These are phyloP conservation scores for Terfezia boudieri DNA, from an alignment of 495 filamentous ascomycete genomes.

Conservation along the genomic window DNA sequence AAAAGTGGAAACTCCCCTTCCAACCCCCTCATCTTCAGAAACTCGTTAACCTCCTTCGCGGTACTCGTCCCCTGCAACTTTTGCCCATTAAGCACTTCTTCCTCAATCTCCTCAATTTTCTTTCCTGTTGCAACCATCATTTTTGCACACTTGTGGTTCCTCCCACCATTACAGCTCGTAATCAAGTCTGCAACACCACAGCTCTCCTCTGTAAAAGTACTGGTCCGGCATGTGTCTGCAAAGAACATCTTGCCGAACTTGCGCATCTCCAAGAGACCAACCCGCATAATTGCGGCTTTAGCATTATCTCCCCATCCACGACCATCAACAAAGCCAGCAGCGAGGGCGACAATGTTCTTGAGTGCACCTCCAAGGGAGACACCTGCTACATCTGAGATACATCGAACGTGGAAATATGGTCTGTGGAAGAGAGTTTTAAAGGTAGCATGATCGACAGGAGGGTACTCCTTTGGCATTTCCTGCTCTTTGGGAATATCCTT, in stretches of 20 bases:
- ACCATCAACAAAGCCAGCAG: slow-evolving; percentile 86
- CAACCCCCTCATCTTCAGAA: slow-evolving; percentile 51
- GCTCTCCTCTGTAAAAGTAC: slow-evolving; percentile 88
- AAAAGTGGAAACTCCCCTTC: slow-evolving; percentile 81
- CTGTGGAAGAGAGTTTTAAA: slow-evolving; percentile 78
- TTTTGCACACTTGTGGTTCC: slow-evolving; percentile 88
- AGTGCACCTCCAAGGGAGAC: slow-evolving; percentile 87
- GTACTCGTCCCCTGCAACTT: slow-evolving; percentile 89
- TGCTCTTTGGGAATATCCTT: slow-evolving; percentile 36
- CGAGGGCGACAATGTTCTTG: slow-evolving; percentile 92
- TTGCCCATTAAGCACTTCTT: slow-evolving; percentile 81
- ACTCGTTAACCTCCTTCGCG: slow-evolving; percentile 68
- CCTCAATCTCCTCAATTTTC: slow-evolving; percentile 69
- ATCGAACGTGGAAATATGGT: slow-evolving; percentile 89
- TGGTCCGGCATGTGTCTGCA: slow-evolving; percentile 46
- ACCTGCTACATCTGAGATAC: slow-evolving; percentile 81
- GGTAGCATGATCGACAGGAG: slow-evolving; percentile 54
- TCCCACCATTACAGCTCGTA: slow-evolving; percentile 71
- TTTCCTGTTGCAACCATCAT: slow-evolving; percentile 59
- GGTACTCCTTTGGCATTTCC: slow-evolving; percentile 56
- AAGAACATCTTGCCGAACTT: slow-evolving; percentile 90
- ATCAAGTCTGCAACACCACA: slow-evolving; percentile 92
- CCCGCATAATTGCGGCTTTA: slow-evolving; percentile 89
- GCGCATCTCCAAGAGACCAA: slow-evolving; percentile 85
- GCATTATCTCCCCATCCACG: slow-evolving; percentile 96